These are phyloP conservation scores for Plenodomus biglobosus DNA, from an alignment of 2,329 filamentous ascomycete genomes.

Conservation along the genomic window DNA sequence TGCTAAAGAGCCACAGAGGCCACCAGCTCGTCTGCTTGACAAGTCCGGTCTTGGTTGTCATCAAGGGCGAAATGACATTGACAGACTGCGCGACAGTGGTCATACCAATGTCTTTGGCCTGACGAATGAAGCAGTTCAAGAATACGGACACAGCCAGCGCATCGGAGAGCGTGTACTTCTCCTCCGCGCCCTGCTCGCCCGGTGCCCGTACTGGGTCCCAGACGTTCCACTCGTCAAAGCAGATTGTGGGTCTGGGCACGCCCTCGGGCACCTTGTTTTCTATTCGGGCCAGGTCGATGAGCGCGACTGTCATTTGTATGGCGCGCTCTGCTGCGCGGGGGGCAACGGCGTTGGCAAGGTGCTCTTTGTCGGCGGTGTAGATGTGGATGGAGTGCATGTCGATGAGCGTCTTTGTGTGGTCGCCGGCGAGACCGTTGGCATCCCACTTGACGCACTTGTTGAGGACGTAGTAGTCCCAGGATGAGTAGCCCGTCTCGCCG, in stretches of 20 bases:
- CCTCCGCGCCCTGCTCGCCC: slow-evolving; percentile 71
- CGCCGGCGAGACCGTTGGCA: slow-evolving; percentile 53
- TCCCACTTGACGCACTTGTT: slow-evolving; percentile 65
- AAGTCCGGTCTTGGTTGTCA: slow-evolving; percentile 67
- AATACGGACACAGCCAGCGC: slow-evolving; percentile 73
- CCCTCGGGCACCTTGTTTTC: slow-evolving; percentile 63
- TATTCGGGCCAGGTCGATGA: slow-evolving; percentile 74
- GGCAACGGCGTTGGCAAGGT: slow-evolving; percentile 50
- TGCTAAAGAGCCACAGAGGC: slow-evolving; percentile 68
- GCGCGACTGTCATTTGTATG: slow-evolving; percentile 67
- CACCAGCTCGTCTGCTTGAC: slow-evolving; percentile 75
- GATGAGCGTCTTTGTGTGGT: slow-evolving; percentile 56
- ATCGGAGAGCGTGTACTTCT: slow-evolving; percentile 70
- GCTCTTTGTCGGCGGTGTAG: slow-evolving; percentile 64
- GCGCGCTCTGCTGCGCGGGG: slow-evolving; percentile 71
- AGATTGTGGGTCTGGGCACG: slow-evolving; percentile 68
- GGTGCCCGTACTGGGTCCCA: slow-evolving; percentile 74
- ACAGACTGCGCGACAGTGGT: slow-evolving; percentile 76
- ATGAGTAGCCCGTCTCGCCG: slow-evolving; percentile 67
- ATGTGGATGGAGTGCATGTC: slow-evolving; percentile 83
- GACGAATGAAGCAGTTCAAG: slow-evolving; percentile 75
- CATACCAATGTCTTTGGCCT: slow-evolving; percentile 72
- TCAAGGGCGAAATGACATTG: slow-evolving; percentile 75
- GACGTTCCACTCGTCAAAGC: slow-evolving; percentile 85
- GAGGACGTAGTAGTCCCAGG: slow-evolving; percentile 74